Evolutionary conservation across 192 early-diverging fungal genomes (phyloP).

Genomic region (Entophlyctis luteolus): DNA sequence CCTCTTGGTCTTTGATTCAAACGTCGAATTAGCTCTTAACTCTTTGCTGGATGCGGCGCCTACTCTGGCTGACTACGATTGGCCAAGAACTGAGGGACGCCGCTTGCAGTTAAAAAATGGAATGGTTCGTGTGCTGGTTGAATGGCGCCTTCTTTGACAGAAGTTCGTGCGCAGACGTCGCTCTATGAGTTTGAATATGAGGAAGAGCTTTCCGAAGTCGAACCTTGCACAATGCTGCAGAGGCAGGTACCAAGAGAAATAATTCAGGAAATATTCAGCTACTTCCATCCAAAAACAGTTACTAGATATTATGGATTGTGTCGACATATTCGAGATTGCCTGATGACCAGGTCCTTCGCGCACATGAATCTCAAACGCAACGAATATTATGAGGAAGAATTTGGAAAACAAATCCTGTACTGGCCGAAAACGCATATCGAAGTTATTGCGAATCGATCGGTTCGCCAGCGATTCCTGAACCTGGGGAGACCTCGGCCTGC

Average conservation of each 20-base stretch:
- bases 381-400: background rate
- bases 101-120: background rate
- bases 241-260: background rate
- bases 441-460: background rate
- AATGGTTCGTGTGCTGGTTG: background rate
- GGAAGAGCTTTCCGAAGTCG: background rate
- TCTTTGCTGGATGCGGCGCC: background rate
- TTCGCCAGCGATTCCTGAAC: background rate
- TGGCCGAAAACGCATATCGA: background rate
- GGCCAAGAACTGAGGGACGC: background rate
- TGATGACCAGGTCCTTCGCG: background rate
- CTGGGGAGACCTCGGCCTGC: background rate
- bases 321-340: background rate
- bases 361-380: background rate
- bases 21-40: background rate
- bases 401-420: background rate
- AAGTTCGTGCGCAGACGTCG: background rate
- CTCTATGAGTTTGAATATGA: background rate
- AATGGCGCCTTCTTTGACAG: background rate
- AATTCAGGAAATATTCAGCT: background rate
- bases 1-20: background rate
- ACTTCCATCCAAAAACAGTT: background rate
- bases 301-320: background rate
- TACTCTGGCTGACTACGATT: background rate
- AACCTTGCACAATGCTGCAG: background rate